Conservation (phyloP, 1,284 basidiomycete genomes). For the Cryptococcus sp. region DNA sequence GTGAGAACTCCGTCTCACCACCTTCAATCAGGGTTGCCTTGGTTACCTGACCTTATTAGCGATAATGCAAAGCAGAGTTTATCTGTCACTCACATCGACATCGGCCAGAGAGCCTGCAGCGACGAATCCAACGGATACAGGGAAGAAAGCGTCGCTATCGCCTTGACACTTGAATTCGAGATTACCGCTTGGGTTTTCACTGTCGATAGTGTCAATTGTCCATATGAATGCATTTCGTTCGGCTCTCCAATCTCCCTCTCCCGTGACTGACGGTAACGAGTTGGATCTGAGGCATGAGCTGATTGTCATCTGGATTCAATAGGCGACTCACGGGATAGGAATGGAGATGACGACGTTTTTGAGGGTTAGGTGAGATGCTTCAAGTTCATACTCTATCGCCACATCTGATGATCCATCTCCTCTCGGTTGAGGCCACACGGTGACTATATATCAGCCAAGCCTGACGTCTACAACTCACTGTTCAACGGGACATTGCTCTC, state of each 20-base stretch:
- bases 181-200: conserved; percentile 62
- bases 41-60: conserved; percentile 43
- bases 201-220: conserved; percentile 57
- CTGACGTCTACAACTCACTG: conserved; percentile 52
- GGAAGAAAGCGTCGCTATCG: conserved; percentile 89
- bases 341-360: conserved; percentile 85
- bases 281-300: conserved; percentile 55
- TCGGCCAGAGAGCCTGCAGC: conserved; percentile 72
- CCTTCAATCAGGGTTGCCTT: conserved; percentile 58
- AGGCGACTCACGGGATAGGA: conserved; percentile 70
- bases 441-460: conserved; percentile 57
- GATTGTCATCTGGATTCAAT: not conserved
- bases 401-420: conserved; percentile 88
- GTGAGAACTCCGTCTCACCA: conserved; percentile 65
- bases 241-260: conserved; percentile 73
- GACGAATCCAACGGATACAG: conserved; percentile 77
- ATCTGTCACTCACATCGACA: conserved; percentile 52
- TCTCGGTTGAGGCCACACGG: conserved; percentile 90
- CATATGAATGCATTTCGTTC: conserved; percentile 82
- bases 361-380: conserved; percentile 71
- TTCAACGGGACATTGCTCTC: conserved; percentile 86
- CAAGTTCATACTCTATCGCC: conserved; percentile 94
- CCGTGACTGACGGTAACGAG: conserved; percentile 73
- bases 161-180: conserved; percentile 80
- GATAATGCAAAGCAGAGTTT: not conserved